Percentiles rank a stretch among this genome's conserved stretches.
Evolutionary conservation across 2,329 filamentous ascomycete genomes (phyloP).

Genomic region (Drechslerella coelobrocha): DNA sequence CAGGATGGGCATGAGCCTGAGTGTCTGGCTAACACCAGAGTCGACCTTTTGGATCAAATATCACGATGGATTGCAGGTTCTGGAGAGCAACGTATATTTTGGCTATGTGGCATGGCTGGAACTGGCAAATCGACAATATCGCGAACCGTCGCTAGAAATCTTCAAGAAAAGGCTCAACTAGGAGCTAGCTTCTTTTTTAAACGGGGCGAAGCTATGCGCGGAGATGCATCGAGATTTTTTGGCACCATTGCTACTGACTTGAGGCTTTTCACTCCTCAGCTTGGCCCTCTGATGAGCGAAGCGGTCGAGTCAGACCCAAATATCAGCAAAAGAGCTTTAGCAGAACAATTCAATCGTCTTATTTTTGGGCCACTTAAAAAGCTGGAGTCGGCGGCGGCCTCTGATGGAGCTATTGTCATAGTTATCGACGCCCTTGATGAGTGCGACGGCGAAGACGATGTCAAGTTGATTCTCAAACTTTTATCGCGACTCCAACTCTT

Average conservation of each 20-base stretch:
- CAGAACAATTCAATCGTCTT: slow-evolving; percentile 56
- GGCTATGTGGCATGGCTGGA: no score
- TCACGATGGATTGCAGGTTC: slow-evolving; percentile 27
- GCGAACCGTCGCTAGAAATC: slow-evolving; percentile 55
- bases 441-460: slow-evolving; percentile 56
- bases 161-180: slow-evolving; percentile 52
- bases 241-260: slow-evolving; percentile 55
- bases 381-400: not conserved
- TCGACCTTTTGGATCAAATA: slow-evolving; percentile 53
- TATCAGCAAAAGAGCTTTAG: slow-evolving; percentile 52
- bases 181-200: slow-evolving; percentile 62
- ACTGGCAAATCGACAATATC: slow-evolving; percentile 58
- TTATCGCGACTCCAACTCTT: slow-evolving; percentile 38
- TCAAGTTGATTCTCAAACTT: slow-evolving; percentile 55
- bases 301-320: slow-evolving; percentile 9
- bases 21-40: slow-evolving; percentile 53
- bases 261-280: not conserved
- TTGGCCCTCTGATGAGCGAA: not conserved
- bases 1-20: slow-evolving; percentile 50
- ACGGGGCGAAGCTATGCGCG: slow-evolving; percentile 59
- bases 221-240: slow-evolving; percentile 58
- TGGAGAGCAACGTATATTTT: slow-evolving; percentile 54
- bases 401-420: slow-evolving; percentile 27
- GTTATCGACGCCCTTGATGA: slow-evolving; percentile 58
- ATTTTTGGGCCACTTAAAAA: slow-evolving; percentile 4